A percentile compares a stretch with the other conserved stretches of the same genome.
Evolutionary conservation across 805 yeast species (phyloP).

Genomic region (Lipomyces orientalis): DNA sequence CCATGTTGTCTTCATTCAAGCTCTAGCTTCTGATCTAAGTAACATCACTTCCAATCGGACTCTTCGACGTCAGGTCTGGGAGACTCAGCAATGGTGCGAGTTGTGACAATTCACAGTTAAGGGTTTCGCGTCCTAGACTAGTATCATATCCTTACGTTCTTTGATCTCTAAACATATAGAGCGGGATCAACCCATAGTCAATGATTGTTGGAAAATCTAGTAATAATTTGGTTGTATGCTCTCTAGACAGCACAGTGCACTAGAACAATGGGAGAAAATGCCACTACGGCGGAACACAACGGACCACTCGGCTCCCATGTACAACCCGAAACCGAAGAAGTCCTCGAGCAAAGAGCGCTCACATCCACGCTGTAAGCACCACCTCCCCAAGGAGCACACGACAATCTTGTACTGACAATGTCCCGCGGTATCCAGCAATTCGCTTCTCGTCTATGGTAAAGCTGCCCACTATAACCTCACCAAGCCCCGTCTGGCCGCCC

Average conservation of each 20-base stretch:
- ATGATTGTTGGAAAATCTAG: background rate
- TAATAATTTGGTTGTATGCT: background rate
- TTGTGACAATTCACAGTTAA: too few species aligned
- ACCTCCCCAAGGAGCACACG: background rate
- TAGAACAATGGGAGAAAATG: background rate
- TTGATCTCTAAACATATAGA: too few species aligned
- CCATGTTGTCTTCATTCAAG: too few species aligned
- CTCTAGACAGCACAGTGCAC: background rate
- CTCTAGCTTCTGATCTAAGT: too few species aligned
- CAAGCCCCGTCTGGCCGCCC: conserved; percentile 12
- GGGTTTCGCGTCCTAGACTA: too few species aligned
- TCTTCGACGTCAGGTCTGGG: too few species aligned
- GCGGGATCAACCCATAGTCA: too few species aligned
- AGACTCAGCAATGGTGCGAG: too few species aligned
- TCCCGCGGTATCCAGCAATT: conserved; percentile 18
- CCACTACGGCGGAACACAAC: background rate
- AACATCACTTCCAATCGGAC: too few species aligned
- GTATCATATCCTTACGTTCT: too few species aligned
- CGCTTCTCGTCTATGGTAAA: conserved; percentile 25
- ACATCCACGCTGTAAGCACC: conserved; percentile 27
- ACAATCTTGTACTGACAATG: background rate
- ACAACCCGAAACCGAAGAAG: conserved; percentile 11
- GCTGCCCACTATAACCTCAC: conserved; percentile 29
- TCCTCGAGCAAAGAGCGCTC: conserved; percentile 23
- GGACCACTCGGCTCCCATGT: background rate